A percentile compares a stretch with the other conserved stretches of the same genome.
Evolutionary conservation across 129 eudicot genomes (phyloP).

Genomic region (Erigeron canadensis): DNA sequence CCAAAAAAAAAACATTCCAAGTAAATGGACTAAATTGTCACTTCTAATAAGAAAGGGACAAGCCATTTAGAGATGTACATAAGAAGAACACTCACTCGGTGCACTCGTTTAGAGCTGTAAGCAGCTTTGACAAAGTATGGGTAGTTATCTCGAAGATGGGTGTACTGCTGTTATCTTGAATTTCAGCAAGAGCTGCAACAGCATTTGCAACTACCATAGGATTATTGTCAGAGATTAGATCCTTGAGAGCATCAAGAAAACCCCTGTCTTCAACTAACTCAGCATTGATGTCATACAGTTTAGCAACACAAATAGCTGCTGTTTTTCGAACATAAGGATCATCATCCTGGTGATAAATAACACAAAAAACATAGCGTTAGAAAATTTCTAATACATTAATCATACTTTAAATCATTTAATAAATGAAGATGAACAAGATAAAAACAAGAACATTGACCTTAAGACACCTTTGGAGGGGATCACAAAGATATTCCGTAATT

Average conservation of each 20-base stretch:
- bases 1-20: not conserved
- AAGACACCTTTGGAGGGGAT: slow-evolving; percentile 93
- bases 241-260: slow-evolving; percentile 85
- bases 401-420: not conserved
- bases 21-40: not conserved
- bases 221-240: slow-evolving; percentile 88
- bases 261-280: slow-evolving; percentile 96
- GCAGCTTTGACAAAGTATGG: slow-evolving; percentile 79
- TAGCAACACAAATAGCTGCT: slow-evolving; percentile 96
- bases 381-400: not conserved
- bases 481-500: slow-evolving; percentile 90
- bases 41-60: no score
- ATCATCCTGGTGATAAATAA: slow-evolving; percentile 58
- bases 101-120: slow-evolving; percentile 94
- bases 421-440: not conserved
- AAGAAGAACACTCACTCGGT: slow-evolving; percentile 64
- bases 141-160: slow-evolving; percentile 81
- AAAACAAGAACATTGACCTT: slow-evolving; percentile 46
- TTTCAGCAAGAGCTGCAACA: slow-evolving; percentile 93
- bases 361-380: not conserved
- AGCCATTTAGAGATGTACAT: not conserved
- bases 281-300: slow-evolving; percentile 87
- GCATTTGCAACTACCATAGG: slow-evolving; percentile 99
- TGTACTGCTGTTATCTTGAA: slow-evolving; percentile 76
- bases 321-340: slow-evolving; percentile 98